Evolutionary conservation across 345 rosid species (phyloP).

Genomic region (Brassica juncea): DNA sequence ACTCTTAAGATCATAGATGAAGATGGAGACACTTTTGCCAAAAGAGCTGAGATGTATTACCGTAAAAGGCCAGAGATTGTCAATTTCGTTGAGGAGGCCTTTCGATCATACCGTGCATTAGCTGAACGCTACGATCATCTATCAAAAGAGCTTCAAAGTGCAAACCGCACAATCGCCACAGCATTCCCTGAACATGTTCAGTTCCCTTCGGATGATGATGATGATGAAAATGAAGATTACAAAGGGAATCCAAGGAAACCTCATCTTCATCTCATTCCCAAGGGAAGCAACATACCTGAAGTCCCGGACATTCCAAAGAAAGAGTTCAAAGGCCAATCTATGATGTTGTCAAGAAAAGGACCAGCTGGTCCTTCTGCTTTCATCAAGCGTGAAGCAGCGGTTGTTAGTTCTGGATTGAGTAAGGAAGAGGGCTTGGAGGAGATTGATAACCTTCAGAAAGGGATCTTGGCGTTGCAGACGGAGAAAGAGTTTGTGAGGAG

Average conservation of each 20-base stretch:
- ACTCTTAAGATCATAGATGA: constrained; percentile 68
- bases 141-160: constrained; percentile 74
- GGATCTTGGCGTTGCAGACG: constrained; percentile 65
- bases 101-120: constrained; percentile 64
- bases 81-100: constrained; percentile 62
- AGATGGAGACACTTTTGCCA: constrained; percentile 71
- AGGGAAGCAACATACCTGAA: constrained; percentile 37
- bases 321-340: constrained; percentile 47
- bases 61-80: constrained; percentile 75
- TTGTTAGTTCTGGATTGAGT: constrained; percentile 52
- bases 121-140: constrained; percentile 73
- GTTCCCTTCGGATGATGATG: constrained; percentile 53
- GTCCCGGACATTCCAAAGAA: constrained; percentile 48
- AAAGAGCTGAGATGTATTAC: constrained; percentile 81
- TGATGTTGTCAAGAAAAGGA: constrained; percentile 43
- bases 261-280: constrained; percentile 33
- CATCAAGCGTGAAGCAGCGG: constrained; percentile 32
- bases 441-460: constrained; percentile 69
- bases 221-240: constrained; percentile 37
- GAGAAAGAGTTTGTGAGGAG: constrained; percentile 75
- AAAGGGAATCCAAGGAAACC: constrained; percentile 15
- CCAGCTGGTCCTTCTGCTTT: constrained; percentile 34
- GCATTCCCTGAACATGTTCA: constrained; percentile 75
- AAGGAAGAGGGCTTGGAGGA: constrained; percentile 60
- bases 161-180: constrained; percentile 70